A percentile compares a stretch with the other conserved stretches of the same genome.
phyloP scores from a whole-genome alignment of 805 yeast genomes.

The Maudiozyma serrabonitensis region DNA sequence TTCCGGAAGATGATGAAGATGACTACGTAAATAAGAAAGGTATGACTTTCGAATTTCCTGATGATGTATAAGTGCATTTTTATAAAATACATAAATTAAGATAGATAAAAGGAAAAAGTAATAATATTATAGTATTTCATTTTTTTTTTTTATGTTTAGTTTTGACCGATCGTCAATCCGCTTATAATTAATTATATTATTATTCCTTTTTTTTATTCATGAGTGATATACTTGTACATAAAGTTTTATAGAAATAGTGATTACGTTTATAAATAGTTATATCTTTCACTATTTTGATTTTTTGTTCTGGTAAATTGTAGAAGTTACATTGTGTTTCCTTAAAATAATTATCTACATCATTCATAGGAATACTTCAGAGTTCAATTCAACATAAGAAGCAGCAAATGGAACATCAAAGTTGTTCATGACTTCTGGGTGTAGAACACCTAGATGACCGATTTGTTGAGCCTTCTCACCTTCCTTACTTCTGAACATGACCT shows the following conservation, averaged over 20 bases:
- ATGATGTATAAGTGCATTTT: slow-evolving; percentile 14
- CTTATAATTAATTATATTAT: too few species aligned
- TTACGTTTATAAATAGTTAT: neutral
- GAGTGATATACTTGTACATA: neutral
- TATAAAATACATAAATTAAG: neutral
- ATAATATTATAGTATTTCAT: neutral
- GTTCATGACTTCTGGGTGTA: slow-evolving; percentile 88
- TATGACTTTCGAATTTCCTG: slow-evolving; percentile 23
- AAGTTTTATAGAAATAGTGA: neutral
- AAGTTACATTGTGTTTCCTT: neutral
- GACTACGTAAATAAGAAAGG: slow-evolving; percentile 5
- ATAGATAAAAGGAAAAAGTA: neutral
- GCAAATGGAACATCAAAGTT: slow-evolving; percentile 88
- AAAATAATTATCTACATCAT: neutral
- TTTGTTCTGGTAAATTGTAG: too few species aligned
- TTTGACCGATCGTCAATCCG: neutral
- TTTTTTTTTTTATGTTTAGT: neutral
- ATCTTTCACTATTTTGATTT: neutral
- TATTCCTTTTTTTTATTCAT: neutral
- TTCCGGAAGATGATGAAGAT: slow-evolving; percentile 24
- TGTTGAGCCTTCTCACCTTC: slow-evolving; percentile 46
- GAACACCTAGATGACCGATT: slow-evolving; percentile 83
- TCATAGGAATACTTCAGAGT: slow-evolving; percentile 76
- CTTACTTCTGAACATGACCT: slow-evolving; percentile 59
- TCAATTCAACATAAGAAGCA: slow-evolving; percentile 82